Percentiles rank a stretch among this genome's conserved stretches.
Evolutionary conservation across 148 eudicot genomes (phyloP).

Genomic region (Spergularia bocconei): DNA sequence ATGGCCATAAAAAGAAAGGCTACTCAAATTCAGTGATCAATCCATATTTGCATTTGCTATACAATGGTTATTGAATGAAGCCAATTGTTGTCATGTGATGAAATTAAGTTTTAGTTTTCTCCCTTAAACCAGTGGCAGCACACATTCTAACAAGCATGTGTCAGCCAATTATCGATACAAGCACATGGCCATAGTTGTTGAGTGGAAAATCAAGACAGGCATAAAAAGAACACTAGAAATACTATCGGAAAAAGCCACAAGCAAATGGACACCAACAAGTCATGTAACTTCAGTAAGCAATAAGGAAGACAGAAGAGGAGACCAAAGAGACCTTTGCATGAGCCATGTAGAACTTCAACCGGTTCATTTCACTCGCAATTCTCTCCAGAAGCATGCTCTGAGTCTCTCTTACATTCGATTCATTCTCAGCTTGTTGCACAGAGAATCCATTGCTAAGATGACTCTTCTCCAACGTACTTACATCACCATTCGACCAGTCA

Average conservation of each 20-base stretch:
- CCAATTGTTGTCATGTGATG: too few species aligned
- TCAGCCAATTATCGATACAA: too few species aligned
- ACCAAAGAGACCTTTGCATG: constrained; percentile 85
- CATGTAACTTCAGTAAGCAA: constrained; percentile 2
- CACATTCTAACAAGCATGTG: too few species aligned
- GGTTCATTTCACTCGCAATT: constrained; percentile 99
- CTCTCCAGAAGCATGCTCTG: constrained; percentile 98
- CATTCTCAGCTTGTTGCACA: constrained; percentile 64
- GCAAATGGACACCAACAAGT: not conserved
- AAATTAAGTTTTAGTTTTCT: not conserved
- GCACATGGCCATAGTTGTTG: too few species aligned
- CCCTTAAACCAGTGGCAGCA: not conserved
- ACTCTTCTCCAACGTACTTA: constrained; percentile 40
- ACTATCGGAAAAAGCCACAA: not conserved
- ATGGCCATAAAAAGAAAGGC: too few species aligned
- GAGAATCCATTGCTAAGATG: constrained; percentile 64
- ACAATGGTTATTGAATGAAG: too few species aligned
- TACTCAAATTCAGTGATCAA: too few species aligned
- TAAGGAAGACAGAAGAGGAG: constrained; percentile 22
- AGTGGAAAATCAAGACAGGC: too few species aligned
- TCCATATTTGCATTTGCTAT: too few species aligned
- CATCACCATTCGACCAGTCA: constrained; percentile 73
- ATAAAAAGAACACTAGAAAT: not conserved
- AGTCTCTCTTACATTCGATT: constrained; percentile 80
- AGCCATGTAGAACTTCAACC: constrained; percentile 88